Percentiles rank a stretch among this genome's conserved stretches.
Evolutionary conservation across 345 rosid species (phyloP).

Genomic region (rapeseed (Brassica napus)): DNA sequence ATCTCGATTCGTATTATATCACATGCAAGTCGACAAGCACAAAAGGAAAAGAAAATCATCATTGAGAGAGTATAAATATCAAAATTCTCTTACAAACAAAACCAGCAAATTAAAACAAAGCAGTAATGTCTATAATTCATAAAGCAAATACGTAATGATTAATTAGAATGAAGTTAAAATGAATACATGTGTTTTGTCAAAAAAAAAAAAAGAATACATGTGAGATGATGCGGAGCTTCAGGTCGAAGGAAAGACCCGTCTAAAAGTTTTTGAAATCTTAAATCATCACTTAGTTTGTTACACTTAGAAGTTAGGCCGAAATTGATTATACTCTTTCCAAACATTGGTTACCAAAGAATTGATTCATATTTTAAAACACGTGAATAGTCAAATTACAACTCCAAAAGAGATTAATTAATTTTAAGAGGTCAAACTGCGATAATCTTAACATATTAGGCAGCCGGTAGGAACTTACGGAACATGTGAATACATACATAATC

Average conservation of each 20-base stretch:
- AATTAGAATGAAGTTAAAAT: conserved; percentile 11
- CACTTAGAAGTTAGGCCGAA: conserved; percentile 17
- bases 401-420: background rate
- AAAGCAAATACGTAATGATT: conserved; percentile 19
- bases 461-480: background rate
- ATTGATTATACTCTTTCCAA: conserved; percentile 2
- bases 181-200: conserved; percentile 3
- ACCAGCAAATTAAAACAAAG: background rate
- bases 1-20: background rate
- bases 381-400: conserved; percentile 2
- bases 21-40: background rate
- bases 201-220: conserved; percentile 17
- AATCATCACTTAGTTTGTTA: conserved; percentile 22
- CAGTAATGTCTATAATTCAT: conserved; percentile 2
- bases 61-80: background rate
- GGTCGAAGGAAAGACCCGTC: conserved; percentile 10
- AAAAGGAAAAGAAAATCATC: background rate
- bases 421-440: background rate
- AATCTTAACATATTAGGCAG: background rate
- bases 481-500: background rate
- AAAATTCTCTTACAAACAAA: background rate
- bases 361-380: background rate
- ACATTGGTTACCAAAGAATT: background rate
- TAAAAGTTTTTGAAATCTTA: conserved; percentile 15
- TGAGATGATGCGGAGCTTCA: conserved; percentile 31